Base-by-base conservation (phyloP, 257 asterid genomes). In the Gardenia jasminoides region DNA sequence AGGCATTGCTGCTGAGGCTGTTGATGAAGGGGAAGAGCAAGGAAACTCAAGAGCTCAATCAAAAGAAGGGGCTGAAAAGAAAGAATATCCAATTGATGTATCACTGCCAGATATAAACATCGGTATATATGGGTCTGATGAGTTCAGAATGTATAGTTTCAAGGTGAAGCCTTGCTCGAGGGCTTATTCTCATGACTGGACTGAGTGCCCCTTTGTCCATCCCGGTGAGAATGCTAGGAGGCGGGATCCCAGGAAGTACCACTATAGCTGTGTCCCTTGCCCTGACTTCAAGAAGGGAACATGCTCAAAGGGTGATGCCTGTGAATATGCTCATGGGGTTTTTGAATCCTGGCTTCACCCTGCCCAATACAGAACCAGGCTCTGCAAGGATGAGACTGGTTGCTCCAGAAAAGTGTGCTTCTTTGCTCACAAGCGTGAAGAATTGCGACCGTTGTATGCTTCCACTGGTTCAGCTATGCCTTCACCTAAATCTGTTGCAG, bases 331-430 rank as follows among this genome's bases (percentile, higher is more conserved):
- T 17, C 98, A 94, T 77, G 98, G 98, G 2, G 98, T 94, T 36
- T 94, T 94, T 4, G 98, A 94, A 67, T 94, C 98, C 0, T 94
- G 97, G 98, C 96, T 94, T 22, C 98, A 94, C 83, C 98, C 98
- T 1, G 97, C 98, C 0, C 98, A 94, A 64, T 94, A 94, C 78
- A 80, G 95, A 79, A 94, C 98, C 50, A 89, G 97, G 24, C 93
- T 92, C 5, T 94, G 98, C 85, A 94, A 94, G 86, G 98, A 94
- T 12, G 98, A 94, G 82, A 87, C 92, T 0, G 92, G 96, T 1
- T 94, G 98, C 78, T 54, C 89, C 0, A 84, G 98, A 80, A 94
- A 89, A 83, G 98, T 94, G 12, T 94, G 98, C 81, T 94, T 94
- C 76, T 94, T 94, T 12, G 98, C 98, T 0, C 98, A 94, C 84